Base-by-base conservation (phyloP, 805 yeast genomes). In the Isabelozyma pseudorhagii region DNA sequence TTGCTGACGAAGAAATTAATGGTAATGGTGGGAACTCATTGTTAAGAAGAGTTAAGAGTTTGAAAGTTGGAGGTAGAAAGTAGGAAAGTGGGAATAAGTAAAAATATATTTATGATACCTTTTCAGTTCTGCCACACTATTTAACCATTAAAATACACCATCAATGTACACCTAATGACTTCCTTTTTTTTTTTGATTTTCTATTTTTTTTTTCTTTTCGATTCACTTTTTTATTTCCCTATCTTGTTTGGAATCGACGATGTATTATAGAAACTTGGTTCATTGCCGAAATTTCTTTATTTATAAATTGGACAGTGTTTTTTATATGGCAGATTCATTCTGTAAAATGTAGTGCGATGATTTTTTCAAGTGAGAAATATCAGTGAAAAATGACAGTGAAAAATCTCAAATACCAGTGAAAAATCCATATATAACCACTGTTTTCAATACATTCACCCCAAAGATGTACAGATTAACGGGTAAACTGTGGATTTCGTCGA, bases 21-120 rank as follows among this genome's bases (percentile, higher is more conserved):
- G 52, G 57, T 9, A 49, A 49, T 18, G 53, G 60, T 21, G 81
- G 82, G 5, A 80, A 77, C 48, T 84, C 89, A 4, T 75, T 92
- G 53, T 72, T 92, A 61, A 84, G 86, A 62, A 84, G 97, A 64
- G 97, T 92, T 42, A 89, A 87, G 70, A 89, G 96, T 73, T 79
- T 92, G 71, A 89, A 89, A 68, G 96, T 89, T 40, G 83, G 88
- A n/a, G 66, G 77, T 53, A 69, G 66, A 60, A 21, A 18, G 14
- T 72, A 59, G 53, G 46, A 51, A 39, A 9, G 14, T 8, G n/a
- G 36, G n/a, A 31, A 31, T 10, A 6, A 31, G 36, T 31, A 9
- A 10, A 8, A 31, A 31, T 31, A 31, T 21, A 4, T 9, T 31
- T 31, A 31, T 31, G 36, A 31, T 31, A 4, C 36, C 36, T 5